phyloP scores from a whole-genome alignment of 768 basidiomycete species.

The Trametes maxima region DNA sequence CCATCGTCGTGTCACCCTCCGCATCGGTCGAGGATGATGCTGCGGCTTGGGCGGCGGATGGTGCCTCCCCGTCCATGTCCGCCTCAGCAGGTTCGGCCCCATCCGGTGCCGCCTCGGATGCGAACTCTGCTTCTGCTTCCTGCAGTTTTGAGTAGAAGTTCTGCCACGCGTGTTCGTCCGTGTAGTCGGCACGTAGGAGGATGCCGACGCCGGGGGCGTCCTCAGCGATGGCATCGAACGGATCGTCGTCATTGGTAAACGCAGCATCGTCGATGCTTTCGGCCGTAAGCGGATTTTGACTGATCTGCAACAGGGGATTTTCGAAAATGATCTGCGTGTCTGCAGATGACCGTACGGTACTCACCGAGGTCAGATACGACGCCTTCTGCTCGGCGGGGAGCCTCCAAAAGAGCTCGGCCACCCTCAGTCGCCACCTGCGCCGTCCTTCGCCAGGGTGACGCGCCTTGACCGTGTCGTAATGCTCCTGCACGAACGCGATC shows the following conservation, averaged over 20 bases:
- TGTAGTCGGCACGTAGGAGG: conserved; percentile 73
- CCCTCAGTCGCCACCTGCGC: conserved; percentile 55
- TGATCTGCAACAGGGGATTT: not conserved
- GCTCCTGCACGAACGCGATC: conserved; percentile 23
- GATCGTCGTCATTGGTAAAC: conserved; percentile 50
- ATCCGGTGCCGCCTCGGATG: conserved; percentile 27
- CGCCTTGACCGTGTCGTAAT: conserved; percentile 48
- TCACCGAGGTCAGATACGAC: conserved; percentile 23
- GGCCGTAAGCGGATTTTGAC: conserved; percentile 22
- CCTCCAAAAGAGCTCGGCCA: conserved; percentile 54
- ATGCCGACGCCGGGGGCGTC: conserved; percentile 58
- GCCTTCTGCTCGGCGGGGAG: conserved; percentile 31
- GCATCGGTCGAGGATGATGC: conserved; percentile 21
- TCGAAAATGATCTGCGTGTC: not conserved
- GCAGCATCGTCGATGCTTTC: conserved; percentile 28
- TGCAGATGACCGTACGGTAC: not conserved
- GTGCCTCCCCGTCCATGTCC: conserved; percentile 28
- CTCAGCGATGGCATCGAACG: conserved; percentile 48
- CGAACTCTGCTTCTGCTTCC: conserved; percentile 60
- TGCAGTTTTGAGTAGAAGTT: conserved; percentile 52
- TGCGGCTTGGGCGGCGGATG: conserved; percentile 24
- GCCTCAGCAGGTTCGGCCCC: conserved; percentile 29
- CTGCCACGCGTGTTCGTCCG: conserved; percentile 67
- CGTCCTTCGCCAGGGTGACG: conserved; percentile 56
- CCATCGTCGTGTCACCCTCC: conserved; percentile 28